Evolutionary conservation across 2,329 filamentous ascomycete genomes (phyloP), one percentile per base, ranked within the genome.

Genomic region (Nigrospora oryzae): DNA sequence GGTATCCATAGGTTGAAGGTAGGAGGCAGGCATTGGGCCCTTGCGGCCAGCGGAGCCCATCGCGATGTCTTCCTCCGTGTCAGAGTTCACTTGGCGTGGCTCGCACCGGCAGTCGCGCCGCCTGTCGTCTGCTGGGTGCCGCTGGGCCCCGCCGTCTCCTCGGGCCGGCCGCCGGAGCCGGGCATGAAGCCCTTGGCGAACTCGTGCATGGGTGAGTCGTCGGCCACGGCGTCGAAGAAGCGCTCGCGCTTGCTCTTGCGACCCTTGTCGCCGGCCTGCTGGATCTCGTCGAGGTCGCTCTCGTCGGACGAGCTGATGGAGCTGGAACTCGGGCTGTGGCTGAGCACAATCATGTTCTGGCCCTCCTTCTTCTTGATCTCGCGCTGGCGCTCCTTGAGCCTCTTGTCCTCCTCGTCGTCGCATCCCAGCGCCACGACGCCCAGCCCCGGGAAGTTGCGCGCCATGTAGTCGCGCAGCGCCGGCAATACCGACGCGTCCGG

Each of bases 401-500:
- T 71, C 37, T 74, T 66, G 64, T 95, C 83, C 51, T 79, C 72
- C 48, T 90, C 75, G 46, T 89, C 87, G 67, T 89, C 87, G 67
- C 87, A 94, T 58, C 89, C 84, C 54, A 91, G 77, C 0, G 80
- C 80, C 1, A 82, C 71, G 38, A 95, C 71, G 42, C 84, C 80
- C 1, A 97, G 67, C 0, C 87, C 89, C 0, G 87, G 86, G 32
- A 96, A 81, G 52, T 91, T 89, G 19, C 63, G 64, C 31, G 81
- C 68, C 2, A 97, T 65, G 58, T 89, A 95, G 11, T 70, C 58
- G 43, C 83, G 81, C 1, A 97, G 71, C 1, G 82, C 61, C 0
- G 86, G 86, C 1, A 97, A 74, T 11, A 87, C 73, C 11, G 81
- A 74, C 45, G 85, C 84, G 58, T 94, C 89, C 0, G 91, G 91